Evolutionary conservation across 129 eudicot genomes (phyloP).

Genomic region (Kitagawia praeruptora): DNA sequence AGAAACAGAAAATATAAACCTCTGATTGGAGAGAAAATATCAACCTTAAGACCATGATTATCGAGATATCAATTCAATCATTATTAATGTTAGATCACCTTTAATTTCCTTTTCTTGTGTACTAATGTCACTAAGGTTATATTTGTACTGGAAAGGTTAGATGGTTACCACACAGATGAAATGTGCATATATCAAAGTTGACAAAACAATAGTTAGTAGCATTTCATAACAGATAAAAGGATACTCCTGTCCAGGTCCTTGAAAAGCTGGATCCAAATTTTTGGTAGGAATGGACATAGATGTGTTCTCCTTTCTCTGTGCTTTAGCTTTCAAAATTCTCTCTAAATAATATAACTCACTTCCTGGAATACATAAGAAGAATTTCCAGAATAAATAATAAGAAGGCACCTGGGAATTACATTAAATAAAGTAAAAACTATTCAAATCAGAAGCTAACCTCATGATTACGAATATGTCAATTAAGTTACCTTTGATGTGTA

Average conservation of each 20-base stretch:
- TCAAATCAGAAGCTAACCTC: not conserved
- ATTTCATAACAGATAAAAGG: conserved; percentile 26
- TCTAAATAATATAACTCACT: conserved; percentile 15
- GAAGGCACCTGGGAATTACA: not conserved
- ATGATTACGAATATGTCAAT: no score
- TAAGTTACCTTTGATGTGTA: no score
- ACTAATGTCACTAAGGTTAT: not conserved
- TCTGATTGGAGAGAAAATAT: conserved; percentile 6
- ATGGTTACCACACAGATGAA: not conserved
- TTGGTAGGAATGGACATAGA: conserved; percentile 72
- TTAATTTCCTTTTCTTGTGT: not conserved
- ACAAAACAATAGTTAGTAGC: not conserved
- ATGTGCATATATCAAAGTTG: not conserved
- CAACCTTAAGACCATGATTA: conserved; percentile 4
- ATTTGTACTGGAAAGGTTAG: not conserved
- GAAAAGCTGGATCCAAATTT: conserved; percentile 94
- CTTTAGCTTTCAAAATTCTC: conserved; percentile 17
- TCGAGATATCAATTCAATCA: not conserved
- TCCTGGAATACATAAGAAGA: conserved; percentile 19
- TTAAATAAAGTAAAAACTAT: not conserved
- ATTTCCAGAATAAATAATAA: not conserved
- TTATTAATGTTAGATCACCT: not conserved
- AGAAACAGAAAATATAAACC: conserved; percentile 19
- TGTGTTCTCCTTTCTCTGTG: conserved; percentile 13
- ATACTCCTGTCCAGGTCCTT: conserved; percentile 97